Percentiles rank a stretch among this genome's conserved stretches.
Evolutionary conservation across 129 eudicot species (phyloP).

Genomic region (Pulicaria dysenterica): DNA sequence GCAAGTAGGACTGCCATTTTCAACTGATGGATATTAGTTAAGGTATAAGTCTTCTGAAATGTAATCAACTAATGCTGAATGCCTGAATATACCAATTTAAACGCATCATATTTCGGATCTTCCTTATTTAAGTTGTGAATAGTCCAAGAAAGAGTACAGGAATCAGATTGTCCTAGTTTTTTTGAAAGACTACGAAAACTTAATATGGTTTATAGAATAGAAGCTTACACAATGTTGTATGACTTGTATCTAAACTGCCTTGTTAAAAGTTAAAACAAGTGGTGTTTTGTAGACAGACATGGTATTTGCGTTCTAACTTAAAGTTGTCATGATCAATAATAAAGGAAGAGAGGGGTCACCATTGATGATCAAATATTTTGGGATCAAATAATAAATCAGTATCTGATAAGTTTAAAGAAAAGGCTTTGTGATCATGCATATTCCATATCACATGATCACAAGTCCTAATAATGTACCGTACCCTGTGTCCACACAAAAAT

Average conservation of each 20-base stretch:
- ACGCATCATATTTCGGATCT: not conserved
- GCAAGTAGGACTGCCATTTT: slow-evolving; percentile 13
- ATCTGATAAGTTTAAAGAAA: slow-evolving; percentile 8
- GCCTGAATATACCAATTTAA: not conserved
- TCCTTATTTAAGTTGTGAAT: not conserved
- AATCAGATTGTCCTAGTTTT: not conserved
- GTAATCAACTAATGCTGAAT: not conserved
- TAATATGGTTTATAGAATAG: not conserved
- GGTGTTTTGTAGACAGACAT: not conserved
- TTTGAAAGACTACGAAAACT: slow-evolving; percentile 4
- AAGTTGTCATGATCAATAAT: not conserved
- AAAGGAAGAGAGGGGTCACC: not conserved
- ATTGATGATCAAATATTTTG: not conserved
- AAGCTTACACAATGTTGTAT: not conserved
- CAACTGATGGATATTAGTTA: not conserved
- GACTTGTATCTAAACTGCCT: not conserved
- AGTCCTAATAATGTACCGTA: not conserved
- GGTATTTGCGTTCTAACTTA: not conserved
- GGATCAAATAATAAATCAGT: not conserved
- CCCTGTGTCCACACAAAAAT: not conserved
- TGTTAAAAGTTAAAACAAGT: not conserved
- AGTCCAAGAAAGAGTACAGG: not conserved
- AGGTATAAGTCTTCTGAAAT: not conserved
- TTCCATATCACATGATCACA: not conserved
- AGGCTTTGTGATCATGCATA: slow-evolving; percentile 13